Evolutionary conservation across 495 filamentous ascomycete genomes (phyloP).

Genomic region (Cercophora newfieldiana): DNA sequence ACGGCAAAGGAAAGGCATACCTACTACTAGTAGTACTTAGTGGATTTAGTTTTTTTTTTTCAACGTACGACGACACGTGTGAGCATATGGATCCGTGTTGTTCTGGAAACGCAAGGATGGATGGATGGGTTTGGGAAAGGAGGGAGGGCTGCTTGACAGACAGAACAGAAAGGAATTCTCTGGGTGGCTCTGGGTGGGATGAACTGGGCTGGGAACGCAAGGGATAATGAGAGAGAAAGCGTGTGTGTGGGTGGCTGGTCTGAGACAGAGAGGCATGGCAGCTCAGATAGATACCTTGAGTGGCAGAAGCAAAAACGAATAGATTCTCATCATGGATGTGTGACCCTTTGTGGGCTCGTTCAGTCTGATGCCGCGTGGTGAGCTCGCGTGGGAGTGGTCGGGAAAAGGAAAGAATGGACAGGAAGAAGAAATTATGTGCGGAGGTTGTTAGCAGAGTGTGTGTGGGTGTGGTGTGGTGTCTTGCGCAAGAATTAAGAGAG

Average conservation of each 20-base stretch:
- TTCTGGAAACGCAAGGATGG: not conserved
- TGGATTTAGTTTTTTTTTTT: too few species aligned
- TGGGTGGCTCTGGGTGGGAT: not conserved
- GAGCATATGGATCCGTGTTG: not conserved
- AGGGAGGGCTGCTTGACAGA: not conserved
- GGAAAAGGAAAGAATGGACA: not conserved
- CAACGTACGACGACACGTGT: not conserved
- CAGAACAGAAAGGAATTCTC: not conserved
- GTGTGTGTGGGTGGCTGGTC: too few species aligned
- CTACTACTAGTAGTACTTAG: not conserved
- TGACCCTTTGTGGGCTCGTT: not conserved
- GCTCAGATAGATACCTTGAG: not conserved
- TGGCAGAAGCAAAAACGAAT: not conserved
- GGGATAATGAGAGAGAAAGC: too few species aligned
- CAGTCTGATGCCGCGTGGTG: not conserved
- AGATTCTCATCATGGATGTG: not conserved
- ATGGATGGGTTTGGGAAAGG: not conserved
- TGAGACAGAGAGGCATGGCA: not conserved
- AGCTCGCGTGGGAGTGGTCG: not conserved
- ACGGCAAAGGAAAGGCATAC: not conserved
- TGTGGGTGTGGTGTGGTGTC: not conserved
- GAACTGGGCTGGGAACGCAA: too few species aligned
- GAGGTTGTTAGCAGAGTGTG: not conserved
- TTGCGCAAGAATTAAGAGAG: not conserved
- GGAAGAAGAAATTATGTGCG: not conserved